These are phyloP conservation scores for Senecio squalidus DNA, from an alignment of 140 eudicot genomes.

Conservation along the genomic window DNA sequence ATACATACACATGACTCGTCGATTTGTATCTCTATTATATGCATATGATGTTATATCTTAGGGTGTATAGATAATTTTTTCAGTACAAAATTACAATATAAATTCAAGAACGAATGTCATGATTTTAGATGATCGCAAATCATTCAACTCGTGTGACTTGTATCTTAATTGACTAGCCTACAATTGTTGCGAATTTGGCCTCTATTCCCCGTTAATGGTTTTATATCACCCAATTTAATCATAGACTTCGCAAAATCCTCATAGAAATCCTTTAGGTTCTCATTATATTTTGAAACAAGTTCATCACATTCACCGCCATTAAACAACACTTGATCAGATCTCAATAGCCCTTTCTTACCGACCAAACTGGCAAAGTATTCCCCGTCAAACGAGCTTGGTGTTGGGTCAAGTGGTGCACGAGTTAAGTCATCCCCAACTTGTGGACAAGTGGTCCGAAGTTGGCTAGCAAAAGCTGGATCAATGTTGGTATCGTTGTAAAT, in stretches of 20 bases:
- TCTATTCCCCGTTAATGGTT: constrained; percentile 21
- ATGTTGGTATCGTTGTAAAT: too few relatives aligned
- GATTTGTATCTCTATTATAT: too few relatives aligned
- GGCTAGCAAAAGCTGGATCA: constrained; percentile 22
- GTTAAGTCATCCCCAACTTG: constrained; percentile 26
- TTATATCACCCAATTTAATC: constrained; percentile 30
- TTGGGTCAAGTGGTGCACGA: constrained; percentile 27
- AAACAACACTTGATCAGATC: constrained; percentile 33
- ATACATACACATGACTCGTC: too few relatives aligned
- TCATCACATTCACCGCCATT: constrained; percentile 17
- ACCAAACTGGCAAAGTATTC: constrained; percentile 26
- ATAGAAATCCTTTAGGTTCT: neutral
- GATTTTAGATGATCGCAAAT: too few relatives aligned
- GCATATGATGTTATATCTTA: too few relatives aligned
- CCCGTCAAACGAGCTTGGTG: constrained; percentile 23
- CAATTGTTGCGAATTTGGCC: constrained; percentile 28
- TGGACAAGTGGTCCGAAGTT: constrained; percentile 26
- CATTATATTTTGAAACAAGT: neutral
- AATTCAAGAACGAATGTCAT: too few relatives aligned
- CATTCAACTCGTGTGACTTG: too few relatives aligned
- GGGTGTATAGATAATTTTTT: too few relatives aligned
- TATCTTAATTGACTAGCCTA: constrained; percentile 25
- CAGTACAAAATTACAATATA: too few relatives aligned
- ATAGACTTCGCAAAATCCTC: constrained; percentile 28
- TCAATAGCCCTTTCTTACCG: constrained; percentile 24